Evolutionary conservation across 2,329 filamentous ascomycete genomes (phyloP), one percentile per base, ranked within the genome.

Genomic region (Fusarium newnesense): DNA sequence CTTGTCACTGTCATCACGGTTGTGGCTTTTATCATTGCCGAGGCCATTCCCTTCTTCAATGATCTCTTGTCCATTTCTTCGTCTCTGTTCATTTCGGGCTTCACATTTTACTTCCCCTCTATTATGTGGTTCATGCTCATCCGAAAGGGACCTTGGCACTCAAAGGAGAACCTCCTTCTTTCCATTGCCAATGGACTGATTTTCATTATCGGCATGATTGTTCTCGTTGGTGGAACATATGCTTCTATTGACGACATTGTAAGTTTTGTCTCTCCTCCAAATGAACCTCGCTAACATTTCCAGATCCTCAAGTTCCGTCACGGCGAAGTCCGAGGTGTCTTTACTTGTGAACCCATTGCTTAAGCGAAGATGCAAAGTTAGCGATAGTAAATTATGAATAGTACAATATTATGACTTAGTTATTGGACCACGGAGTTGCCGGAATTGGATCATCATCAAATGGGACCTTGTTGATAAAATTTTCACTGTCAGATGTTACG

Each of bases 11-110:
- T 79, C 53, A 80, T 92, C 47, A 94, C 92, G 83, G 58, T 92
- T 16, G 60, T 92, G 18, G 90, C 90, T 8, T 95, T 90, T 87
- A 79, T 94, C 73, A 90, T 95, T 72, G 92, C 92, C 19, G 89
- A 92, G 77, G 88, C 91, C 2, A 92, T 95, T 49, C 93, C 93
- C 6, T 90, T 91, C 79, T 95, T 95, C 83, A 89, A 88, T 70
- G 86, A 92, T 56, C 83, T 95, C 49, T 82, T 95, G n/a, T 84
- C 85, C 63, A 85, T 88, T 76, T 84, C 80, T 53, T 87, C 86
- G 5, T 82, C 85, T 5, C 83, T 88, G 36, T 87, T 88, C 78
- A 81, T 88, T 74, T 87, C 85, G 11, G 80, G 80, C 40, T 82
- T 82, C 58, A 83, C 83, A 36, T 85, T 85, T 69, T 83, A 84